These are phyloP conservation scores for Penicillium sp. DNA, from an alignment of 2,329 filamentous ascomycete species.

Conservation along the genomic window DNA sequence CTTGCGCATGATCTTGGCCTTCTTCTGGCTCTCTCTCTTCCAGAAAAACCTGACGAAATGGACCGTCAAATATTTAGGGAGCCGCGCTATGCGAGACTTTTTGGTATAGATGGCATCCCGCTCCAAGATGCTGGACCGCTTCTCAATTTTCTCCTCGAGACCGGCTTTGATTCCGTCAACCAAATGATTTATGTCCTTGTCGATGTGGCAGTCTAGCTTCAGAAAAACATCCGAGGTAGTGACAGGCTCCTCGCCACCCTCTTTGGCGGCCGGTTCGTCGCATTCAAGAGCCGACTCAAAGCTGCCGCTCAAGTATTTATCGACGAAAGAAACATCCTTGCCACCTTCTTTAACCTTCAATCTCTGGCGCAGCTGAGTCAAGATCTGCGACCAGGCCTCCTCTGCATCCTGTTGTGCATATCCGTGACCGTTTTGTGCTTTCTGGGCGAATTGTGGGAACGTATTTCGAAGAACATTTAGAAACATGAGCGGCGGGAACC, in stretches of 20 bases:
- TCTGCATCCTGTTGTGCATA: slow-evolving; percentile 99
- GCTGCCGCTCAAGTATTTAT: slow-evolving; percentile 82
- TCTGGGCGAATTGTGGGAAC: slow-evolving; percentile 92
- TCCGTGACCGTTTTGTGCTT: slow-evolving; percentile 72
- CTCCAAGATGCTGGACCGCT: slow-evolving; percentile 72
- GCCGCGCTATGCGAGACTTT: slow-evolving; percentile 78
- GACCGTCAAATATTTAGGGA: slow-evolving; percentile 93
- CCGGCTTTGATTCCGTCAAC: slow-evolving; percentile 80
- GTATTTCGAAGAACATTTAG: slow-evolving; percentile 71
- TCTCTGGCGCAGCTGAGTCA: slow-evolving; percentile 76
- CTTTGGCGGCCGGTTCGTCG: slow-evolving; percentile 73
- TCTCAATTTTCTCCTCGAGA: slow-evolving; percentile 85
- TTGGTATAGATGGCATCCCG: slow-evolving; percentile 85
- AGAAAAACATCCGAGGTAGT: slow-evolving; percentile 71
- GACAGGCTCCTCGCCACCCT: slow-evolving; percentile 67
- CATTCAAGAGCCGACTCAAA: slow-evolving; percentile 77
- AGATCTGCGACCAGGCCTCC: slow-evolving; percentile 95
- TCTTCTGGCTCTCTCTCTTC: slow-evolving; percentile 93
- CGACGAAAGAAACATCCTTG: slow-evolving; percentile 67
- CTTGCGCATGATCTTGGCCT: slow-evolving; percentile 99
- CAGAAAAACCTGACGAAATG: slow-evolving; percentile 99
- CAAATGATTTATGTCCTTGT: slow-evolving; percentile 79
- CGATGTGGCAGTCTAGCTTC: slow-evolving; percentile 96
- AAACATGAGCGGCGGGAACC: slow-evolving; percentile 80
- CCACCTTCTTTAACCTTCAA: slow-evolving; percentile 59